A percentile compares a stretch with the other conserved stretches of the same genome.
Evolutionary conservation across 75 land plant species (phyloP).

Genomic region (Larix kaempferi): DNA sequence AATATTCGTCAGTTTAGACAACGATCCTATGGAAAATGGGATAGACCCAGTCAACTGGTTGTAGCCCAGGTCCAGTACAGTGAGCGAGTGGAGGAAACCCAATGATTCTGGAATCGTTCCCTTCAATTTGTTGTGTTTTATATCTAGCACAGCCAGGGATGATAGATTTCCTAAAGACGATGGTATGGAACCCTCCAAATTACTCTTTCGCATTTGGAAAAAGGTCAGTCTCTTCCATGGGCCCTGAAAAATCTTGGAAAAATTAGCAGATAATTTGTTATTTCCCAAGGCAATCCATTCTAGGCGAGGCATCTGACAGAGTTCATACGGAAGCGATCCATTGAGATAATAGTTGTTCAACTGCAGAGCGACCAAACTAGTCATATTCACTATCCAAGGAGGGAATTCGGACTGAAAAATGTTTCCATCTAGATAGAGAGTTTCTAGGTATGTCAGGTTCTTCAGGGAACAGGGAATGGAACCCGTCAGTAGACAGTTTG

Average conservation of each 20-base stretch:
- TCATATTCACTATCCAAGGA: neutral
- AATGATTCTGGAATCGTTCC: constrained; percentile 53
- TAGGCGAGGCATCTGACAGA: neutral
- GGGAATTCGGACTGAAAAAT: neutral
- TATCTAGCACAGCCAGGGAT: constrained; percentile 19
- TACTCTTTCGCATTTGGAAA: neutral
- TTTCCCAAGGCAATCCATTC: neutral
- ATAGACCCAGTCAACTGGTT: constrained; percentile 59
- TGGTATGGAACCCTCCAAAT: constrained; percentile 24
- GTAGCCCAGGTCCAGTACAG: constrained; percentile 40
- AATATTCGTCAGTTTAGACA: constrained; percentile 4
- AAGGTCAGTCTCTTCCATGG: neutral
- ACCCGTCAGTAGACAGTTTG: constrained; percentile 7
- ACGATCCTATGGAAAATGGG: constrained; percentile 43
- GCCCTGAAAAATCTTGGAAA: neutral
- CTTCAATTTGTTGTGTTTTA: constrained; percentile 36
- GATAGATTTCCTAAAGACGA: constrained; percentile 11
- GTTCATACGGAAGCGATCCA: neutral
- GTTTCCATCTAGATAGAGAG: constrained; percentile 14
- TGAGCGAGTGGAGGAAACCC: constrained; percentile 37
- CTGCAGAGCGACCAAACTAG: neutral
- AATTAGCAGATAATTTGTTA: neutral
- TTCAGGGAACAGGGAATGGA: constrained; percentile 17
- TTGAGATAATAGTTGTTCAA: neutral
- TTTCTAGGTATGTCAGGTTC: constrained; percentile 1